Percentiles rank a stretch among this genome's conserved stretches.
Evolutionary conservation across 306 rosid species (phyloP).

Genomic region (Astragalus membranaceus): DNA sequence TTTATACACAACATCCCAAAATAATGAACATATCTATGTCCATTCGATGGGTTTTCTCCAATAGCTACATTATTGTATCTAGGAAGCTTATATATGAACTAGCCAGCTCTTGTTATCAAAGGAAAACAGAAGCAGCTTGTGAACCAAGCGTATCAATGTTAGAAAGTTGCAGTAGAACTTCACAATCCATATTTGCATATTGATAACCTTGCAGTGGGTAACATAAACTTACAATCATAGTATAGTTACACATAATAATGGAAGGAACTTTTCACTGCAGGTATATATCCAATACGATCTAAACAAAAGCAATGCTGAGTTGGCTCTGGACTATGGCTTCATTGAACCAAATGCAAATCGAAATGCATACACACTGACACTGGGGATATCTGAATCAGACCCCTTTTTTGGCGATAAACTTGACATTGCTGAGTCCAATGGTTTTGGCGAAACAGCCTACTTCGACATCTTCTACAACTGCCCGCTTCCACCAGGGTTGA

Average conservation of each 20-base stretch:
- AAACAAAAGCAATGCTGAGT: conserved; percentile 87
- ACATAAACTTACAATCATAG: neutral
- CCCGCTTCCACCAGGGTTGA: conserved; percentile 60
- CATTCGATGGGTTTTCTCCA: neutral
- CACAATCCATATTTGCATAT: neutral
- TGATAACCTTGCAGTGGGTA: neutral
- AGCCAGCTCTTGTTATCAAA: neutral
- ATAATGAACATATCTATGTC: conserved; percentile 2
- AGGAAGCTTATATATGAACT: neutral
- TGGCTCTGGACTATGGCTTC: conserved; percentile 93
- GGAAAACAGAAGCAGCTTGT: neutral
- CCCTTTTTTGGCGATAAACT: conserved; percentile 80
- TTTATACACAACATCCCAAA: neutral
- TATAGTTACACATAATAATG: neutral
- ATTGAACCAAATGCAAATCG: conserved; percentile 53
- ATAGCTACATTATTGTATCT: neutral
- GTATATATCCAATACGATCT: conserved; percentile 78
- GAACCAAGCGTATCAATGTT: neutral
- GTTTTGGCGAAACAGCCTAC: conserved; percentile 59
- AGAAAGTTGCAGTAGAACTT: neutral
- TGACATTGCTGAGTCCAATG: conserved; percentile 79
- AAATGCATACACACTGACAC: conserved; percentile 64
- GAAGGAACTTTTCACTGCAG: conserved; percentile 34
- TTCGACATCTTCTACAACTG: conserved; percentile 59
- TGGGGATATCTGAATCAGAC: conserved; percentile 69